Base-by-base conservation (phyloP, 2,329 filamentous ascomycete genomes). In the Ascochyta koolunga region DNA sequence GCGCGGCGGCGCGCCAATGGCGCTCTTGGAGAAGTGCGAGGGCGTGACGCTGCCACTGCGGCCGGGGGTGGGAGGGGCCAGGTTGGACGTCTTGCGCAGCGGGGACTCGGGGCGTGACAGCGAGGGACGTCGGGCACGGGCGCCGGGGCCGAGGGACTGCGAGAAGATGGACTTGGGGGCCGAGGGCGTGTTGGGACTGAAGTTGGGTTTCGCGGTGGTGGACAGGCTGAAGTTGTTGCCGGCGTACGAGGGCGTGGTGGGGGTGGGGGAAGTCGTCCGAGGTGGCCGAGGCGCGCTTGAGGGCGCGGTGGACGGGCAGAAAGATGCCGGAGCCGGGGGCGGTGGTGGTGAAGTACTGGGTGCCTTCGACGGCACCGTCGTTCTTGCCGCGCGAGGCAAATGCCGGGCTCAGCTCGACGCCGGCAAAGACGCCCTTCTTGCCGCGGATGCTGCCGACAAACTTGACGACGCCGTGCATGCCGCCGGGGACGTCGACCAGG, bases 331-430 rank as follows among this genome's bases (percentile, higher is more conserved):
- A 87, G 58, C 91, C 91, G 0, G 90, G 85, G 19, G 88, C 78
- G 3, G 83, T 83, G 10, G 95, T 96, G 31, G 81, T 82, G 74
- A 99, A 99, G 77, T 99, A 99, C 50, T 79, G 80, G 54, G 79
- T 80, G 35, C 81, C 95, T 65, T 98, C 93, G 49, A 98, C 95
- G 74, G 96, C 93, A 60, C 95, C 95, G 68, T 85, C 96, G 71
- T 99, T 99, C 81, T 99, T 99, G 29, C 95, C 95, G 70, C 89
- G 86, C 45, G 82, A 76, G 29, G 92, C 90, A 78, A 89, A 96
- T 63, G 96, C 90, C 47, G 85, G 80, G 67, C 88, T 86, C 59
- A 99, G 82, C 76, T 99, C 95, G 31, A 99, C 90, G 39, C 95
- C 95, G 27, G 91, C 92, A 80, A 99, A 99, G 18, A 85, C 84